Evolutionary conservation across 352 stramenopile species (phyloP), one percentile per base, ranked within the genome.

Genomic region (Pythium aphanidermatum): DNA sequence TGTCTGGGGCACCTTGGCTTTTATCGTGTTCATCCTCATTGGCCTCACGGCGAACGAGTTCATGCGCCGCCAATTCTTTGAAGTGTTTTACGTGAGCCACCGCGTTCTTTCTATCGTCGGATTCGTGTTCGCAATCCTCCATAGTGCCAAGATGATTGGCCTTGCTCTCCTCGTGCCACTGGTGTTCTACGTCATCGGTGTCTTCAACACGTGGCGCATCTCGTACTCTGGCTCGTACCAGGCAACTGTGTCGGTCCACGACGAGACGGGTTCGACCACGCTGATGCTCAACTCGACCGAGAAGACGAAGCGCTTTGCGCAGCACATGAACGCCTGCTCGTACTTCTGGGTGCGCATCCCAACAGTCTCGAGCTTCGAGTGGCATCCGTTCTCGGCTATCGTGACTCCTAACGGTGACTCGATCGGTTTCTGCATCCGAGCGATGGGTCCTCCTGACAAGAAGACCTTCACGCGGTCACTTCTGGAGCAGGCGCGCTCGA

Each of bases 301-400:
- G 0, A 77, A 83, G 61, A 88, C 77, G 0, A 67, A 61, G 45
- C 65, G 74, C 41, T 65, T 84, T 49, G 81, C 76, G 1, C 62
- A 69, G 57, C 55, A 56, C n/a, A 64, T 84, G 38, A 60, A 74
- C 29, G 60, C 67, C 23, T 78, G 69, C 12, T 78, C 78, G 51
- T 92, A 86, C 70, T 92, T 88, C 48, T 77, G 81, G 36, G 54
- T 92, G n/a, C 66, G 65, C 28, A 51, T 89, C 3, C 74, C 81
- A n/a, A 64, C 75, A 9, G 59, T 91, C 20, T 89, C 75, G 30
- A 37, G 35, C 9, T 64, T 68, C 5, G 52, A 92, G 52, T 92
- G 81, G 78, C 81, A 92, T 31, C 81, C 77, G 38, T 92, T 92
- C 60, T 89, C 78, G 7, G 74, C 77, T 1, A 74, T 92, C 30